phyloP scores from a whole-genome alignment of 108 stramenopile species.

The Aurantiochytrium sp. region DNA sequence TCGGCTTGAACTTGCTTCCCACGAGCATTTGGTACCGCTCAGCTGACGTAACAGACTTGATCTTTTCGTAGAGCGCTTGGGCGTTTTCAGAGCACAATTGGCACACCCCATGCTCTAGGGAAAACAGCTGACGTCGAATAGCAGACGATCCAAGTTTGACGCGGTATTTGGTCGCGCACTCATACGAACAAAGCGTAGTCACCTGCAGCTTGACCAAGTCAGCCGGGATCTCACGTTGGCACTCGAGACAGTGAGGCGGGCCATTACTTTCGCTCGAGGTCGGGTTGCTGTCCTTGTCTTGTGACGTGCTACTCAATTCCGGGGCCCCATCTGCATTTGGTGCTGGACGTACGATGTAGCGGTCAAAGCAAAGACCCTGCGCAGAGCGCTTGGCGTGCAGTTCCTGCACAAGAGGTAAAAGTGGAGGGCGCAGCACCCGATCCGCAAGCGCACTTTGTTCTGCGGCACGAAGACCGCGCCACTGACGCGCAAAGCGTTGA shows the following conservation, averaged over 20 bases:
- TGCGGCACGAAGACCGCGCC: background rate
- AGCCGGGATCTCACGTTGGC: background rate
- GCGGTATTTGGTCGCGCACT: background rate
- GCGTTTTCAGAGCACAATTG: slow-evolving; percentile 41
- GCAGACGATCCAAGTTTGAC: background rate
- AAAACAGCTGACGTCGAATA: slow-evolving; percentile 15
- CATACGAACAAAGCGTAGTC: background rate
- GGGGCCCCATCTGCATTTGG: too few relatives aligned
- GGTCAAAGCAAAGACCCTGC: background rate
- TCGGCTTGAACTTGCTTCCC: slow-evolving; percentile 58
- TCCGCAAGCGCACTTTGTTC: background rate
- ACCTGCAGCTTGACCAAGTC: background rate
- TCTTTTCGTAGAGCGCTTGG: slow-evolving; percentile 50
- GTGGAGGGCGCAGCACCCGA: background rate
- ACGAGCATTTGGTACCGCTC: slow-evolving; percentile 59
- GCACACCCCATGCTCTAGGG: slow-evolving; percentile 28
- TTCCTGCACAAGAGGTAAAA: background rate
- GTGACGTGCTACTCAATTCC: too few relatives aligned
- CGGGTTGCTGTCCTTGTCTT: too few relatives aligned
- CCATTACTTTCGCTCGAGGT: too few relatives aligned
- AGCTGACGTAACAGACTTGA: slow-evolving; percentile 54
- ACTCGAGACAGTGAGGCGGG: background rate
- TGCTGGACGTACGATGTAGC: background rate
- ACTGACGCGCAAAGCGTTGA: background rate
- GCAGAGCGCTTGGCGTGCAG: background rate